Percentiles rank a stretch among this genome's conserved stretches.
Evolutionary conservation across 2,329 filamentous ascomycete genomes (phyloP).

Genomic region (Emmonsia crescens): DNA sequence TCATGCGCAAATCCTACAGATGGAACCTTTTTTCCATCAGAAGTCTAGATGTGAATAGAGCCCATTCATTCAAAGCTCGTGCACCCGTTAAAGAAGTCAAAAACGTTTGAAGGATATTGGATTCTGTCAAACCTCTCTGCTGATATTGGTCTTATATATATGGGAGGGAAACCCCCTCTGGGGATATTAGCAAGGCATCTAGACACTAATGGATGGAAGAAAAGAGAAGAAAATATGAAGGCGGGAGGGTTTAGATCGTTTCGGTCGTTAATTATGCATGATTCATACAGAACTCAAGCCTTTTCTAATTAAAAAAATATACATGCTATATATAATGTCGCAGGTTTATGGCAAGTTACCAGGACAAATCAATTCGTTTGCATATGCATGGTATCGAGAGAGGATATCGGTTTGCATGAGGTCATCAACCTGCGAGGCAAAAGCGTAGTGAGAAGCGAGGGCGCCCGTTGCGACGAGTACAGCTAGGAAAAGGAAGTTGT

Average conservation of each 20-base stretch:
- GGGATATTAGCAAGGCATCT: no score
- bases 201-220: no score
- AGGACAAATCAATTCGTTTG: conserved; percentile 41
- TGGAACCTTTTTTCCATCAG: no score
- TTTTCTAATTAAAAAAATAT: neutral
- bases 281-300: neutral
- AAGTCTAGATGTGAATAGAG: no score
- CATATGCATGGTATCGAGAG: conserved; percentile 43
- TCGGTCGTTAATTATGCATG: no score
- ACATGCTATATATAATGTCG: neutral
- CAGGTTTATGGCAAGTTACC: neutral
- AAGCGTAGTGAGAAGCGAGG: neutral
- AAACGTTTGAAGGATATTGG: no score
- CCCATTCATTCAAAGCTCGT: no score
- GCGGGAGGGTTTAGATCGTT: neutral
- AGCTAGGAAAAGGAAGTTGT: neutral
- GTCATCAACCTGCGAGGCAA: neutral
- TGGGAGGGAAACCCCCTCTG: no score
- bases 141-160: no score
- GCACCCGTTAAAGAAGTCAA: no score
- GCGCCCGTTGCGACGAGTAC: neutral
- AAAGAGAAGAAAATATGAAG: neutral
- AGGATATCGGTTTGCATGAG: conserved; percentile 39
- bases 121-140: no score
- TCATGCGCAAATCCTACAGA: no score